Base-by-base conservation (phyloP, 2,329 filamentous ascomycete species). In the Pseudomassariella vexata region DNA sequence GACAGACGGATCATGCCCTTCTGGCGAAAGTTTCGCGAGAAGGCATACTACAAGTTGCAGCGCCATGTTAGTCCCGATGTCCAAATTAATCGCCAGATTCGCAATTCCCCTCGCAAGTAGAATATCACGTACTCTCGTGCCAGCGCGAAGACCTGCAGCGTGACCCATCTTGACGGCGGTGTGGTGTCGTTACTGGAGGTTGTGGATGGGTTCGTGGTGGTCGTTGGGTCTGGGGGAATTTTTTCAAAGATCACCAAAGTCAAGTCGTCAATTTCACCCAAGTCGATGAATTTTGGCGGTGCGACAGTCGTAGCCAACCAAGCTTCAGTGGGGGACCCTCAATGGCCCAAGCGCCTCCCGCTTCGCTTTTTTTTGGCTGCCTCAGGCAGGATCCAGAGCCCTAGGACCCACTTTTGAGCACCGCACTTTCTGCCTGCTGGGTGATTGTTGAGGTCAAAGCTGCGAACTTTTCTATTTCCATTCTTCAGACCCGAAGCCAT, bases 21-120 rank as follows among this genome's bases (percentile, higher is more conserved):
- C 76, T 95, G 74, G 71, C 92, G 88, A 79, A 94, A 95, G 63
- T 82, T 76, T 60, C 90, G 80, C 64, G 82, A 85, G 81, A 95
- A 98, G 72, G 87, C 82, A 82, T 89, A 87, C 75, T 82, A 55
- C 46, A 52, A 37, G 35, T 29, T 12, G 19, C 31, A 28, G 25
- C 31, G 24, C 30, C 30, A 28, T 11, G 37, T 38, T 34, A 40
- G 37, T 35, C 23, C 16, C 18, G 16, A n/a, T 7, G 9, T 30
- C 21, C 18, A 19, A 7, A 9, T 14, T 18, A 11, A 5, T 17
- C 11, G 10, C 9, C 24, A 15, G 8, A 8, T 8, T 8, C n/a
- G 20, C 20, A 22, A n/a, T n/a, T n/a, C 10, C n/a, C 12, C 16
- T 22, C 18, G 30, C n/a, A 22, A 26, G 15, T 24, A 19, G 15